These are phyloP conservation scores for Wickerhamomyces queroliae DNA, from an alignment of 805 yeast species.

Conservation along the genomic window DNA sequence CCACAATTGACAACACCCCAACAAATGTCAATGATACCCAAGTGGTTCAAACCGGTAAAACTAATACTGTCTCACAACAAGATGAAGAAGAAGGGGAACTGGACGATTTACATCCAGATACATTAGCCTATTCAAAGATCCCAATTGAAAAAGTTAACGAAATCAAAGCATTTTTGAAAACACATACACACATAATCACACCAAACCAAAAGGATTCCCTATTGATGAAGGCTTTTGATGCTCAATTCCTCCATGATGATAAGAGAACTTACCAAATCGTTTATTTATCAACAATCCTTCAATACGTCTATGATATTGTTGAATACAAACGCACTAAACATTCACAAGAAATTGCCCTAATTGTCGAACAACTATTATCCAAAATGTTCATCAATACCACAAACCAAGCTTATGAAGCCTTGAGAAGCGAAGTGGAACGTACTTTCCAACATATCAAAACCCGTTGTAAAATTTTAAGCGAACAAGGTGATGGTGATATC, in stretches of 20 bases:
- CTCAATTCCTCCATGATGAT: slow-evolving; percentile 59
- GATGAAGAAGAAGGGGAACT: slow-evolving; percentile 19
- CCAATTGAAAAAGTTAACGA: slow-evolving; percentile 39
- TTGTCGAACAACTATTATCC: slow-evolving; percentile 62
- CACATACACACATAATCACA: slow-evolving; percentile 61
- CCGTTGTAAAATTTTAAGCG: slow-evolving; percentile 64
- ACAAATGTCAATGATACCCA: no score
- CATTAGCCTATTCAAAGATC: slow-evolving; percentile 48
- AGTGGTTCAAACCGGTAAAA: no score
- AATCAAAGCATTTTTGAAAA: slow-evolving; percentile 45
- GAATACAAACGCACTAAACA: slow-evolving; percentile 29
- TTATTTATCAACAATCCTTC: slow-evolving; percentile 73
- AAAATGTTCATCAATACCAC: slow-evolving; percentile 38
- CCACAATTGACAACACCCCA: slow-evolving; percentile 3
- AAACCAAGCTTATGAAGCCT: slow-evolving; percentile 65
- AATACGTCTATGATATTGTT: slow-evolving; percentile 49
- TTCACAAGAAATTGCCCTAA: slow-evolving; percentile 29
- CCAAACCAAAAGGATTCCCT: slow-evolving; percentile 89
- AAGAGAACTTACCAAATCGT: slow-evolving; percentile 57
- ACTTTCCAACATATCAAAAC: slow-evolving; percentile 70
- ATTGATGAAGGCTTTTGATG: slow-evolving; percentile 88
- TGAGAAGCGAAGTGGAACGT: slow-evolving; percentile 63
- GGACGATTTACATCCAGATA: slow-evolving; percentile 14
- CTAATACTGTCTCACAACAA: no score
- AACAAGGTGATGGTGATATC: slow-evolving; percentile 38